Base-by-base conservation (phyloP, 306 rosid genomes). In the Psophocarpus tetragonolobus region DNA sequence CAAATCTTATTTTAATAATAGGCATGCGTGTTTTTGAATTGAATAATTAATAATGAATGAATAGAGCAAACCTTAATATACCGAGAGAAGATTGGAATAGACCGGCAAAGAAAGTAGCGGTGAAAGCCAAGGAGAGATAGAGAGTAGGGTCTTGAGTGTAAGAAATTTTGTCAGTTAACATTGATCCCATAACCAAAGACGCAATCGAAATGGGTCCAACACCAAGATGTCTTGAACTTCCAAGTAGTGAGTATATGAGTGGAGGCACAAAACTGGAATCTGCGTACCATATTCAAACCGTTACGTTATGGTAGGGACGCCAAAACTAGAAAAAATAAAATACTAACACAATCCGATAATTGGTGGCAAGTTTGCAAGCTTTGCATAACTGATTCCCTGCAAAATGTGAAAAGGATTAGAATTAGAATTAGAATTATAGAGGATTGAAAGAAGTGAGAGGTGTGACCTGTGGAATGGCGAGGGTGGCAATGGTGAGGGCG, bases 191-290 rank as follows among this genome's bases (percentile, higher is more conserved):
- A 2, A 92, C 99, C 79, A 96, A 80, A 45, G 99, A 96, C 0
- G 99, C 99, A 60, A 96, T 96, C 27, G 99, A 96, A 75, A 96
- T 96, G 26, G 99, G 99, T 4, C 99, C 99, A 81, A 96, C 94
- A 4, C 85, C 99, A 36, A 92, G 88, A 85, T 96, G 98, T 67
- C 74, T 92, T 12, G 99, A 96, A 76, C 99, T 96, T 66, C 99
- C 99, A 45, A 96, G 90, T 29, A 96, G 15, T 0, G 98, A 88
- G 68, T 96, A 96, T 86, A 90, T 88, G 87, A 96, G 72, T 29
- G 98, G 98, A 0, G 99, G 99, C 80, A 96, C 99, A 85, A 92
- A 92, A 74, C 97, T 96, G 10, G 99, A 95, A 86, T 96, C 99
- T 96, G 88, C 88, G 88, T 87, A 86, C 47, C 18, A 35, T 38